Evolutionary conservation across 306 rosid genomes (phyloP).

Genomic region (Sophora flavescens): DNA sequence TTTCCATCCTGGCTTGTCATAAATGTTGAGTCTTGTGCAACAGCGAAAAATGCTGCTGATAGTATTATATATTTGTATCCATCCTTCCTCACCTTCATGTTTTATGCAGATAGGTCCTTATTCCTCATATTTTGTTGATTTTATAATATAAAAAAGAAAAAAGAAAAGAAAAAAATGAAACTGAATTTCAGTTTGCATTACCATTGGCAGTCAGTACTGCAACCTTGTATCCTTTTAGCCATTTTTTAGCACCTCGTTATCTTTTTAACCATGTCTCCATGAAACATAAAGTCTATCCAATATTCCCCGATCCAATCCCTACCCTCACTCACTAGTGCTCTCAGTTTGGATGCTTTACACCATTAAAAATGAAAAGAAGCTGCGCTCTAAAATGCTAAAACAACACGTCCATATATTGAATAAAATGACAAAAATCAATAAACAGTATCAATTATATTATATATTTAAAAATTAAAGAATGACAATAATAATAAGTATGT

Average conservation of each 20-base stretch:
- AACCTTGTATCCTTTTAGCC: not conserved
- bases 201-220: not conserved
- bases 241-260: constrained; percentile 5
- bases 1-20: no score
- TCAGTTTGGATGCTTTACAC: not conserved
- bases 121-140: not conserved
- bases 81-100: not conserved
- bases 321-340: not conserved
- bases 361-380: constrained; percentile 5
- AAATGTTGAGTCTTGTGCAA: not conserved
- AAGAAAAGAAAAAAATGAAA: constrained; percentile 1
- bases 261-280: not conserved
- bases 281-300: not conserved
- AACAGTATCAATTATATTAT: not conserved
- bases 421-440: not conserved
- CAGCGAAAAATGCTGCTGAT: not conserved
- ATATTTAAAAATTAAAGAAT: not conserved
- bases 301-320: not conserved
- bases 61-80: not conserved
- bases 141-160: not conserved
- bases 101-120: constrained; percentile 6
- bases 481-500: not conserved
- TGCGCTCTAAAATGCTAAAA: constrained; percentile 26
- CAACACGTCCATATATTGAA: not conserved
- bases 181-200: not conserved